These are phyloP conservation scores for Pythium apleroticum DNA, from an alignment of 352 stramenopile species.

Conservation along the genomic window DNA sequence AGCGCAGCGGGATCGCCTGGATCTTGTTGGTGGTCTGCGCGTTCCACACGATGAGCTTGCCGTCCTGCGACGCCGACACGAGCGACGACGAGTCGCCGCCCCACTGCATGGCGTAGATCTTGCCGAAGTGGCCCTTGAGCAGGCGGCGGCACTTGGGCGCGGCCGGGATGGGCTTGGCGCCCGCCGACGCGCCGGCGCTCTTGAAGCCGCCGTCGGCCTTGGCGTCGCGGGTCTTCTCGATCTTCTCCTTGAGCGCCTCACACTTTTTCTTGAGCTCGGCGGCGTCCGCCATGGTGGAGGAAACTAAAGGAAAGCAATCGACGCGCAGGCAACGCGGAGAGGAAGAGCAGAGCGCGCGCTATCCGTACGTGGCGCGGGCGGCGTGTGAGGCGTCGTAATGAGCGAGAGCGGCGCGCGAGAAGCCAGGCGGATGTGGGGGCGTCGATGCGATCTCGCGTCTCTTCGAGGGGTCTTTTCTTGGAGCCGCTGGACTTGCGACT, in stretches of 20 bases:
- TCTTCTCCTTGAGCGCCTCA: constrained; percentile 85
- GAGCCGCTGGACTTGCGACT: background rate
- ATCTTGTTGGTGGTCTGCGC: constrained; percentile 97
- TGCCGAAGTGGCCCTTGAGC: constrained; percentile 99
- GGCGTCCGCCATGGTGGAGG: constrained; percentile 66
- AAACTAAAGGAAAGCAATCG: background rate
- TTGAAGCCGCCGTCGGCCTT: constrained; percentile 84
- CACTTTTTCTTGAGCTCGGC: constrained; percentile 87
- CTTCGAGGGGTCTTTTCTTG: constrained; percentile 11
- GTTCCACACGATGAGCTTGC: constrained; percentile 99
- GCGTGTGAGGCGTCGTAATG: constrained; percentile 7
- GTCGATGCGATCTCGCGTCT: constrained; percentile 3
- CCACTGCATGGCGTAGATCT: constrained; percentile 99
- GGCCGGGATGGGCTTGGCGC: constrained; percentile 78
- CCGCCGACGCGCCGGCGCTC: constrained; percentile 44
- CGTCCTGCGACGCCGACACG: constrained; percentile 96
- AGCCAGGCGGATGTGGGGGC: background rate
- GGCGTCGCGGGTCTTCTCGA: constrained; percentile 77
- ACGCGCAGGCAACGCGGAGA: background rate
- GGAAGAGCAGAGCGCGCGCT: constrained; percentile 2
- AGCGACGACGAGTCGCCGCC: constrained; percentile 88
- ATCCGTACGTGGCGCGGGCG: background rate
- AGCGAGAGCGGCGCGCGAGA: background rate
- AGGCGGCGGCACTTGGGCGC: constrained; percentile 92
- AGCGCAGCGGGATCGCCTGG: constrained; percentile 96